phyloP scores from a whole-genome alignment of 108 stramenopile genomes.

The Parmales sp. region DNA sequence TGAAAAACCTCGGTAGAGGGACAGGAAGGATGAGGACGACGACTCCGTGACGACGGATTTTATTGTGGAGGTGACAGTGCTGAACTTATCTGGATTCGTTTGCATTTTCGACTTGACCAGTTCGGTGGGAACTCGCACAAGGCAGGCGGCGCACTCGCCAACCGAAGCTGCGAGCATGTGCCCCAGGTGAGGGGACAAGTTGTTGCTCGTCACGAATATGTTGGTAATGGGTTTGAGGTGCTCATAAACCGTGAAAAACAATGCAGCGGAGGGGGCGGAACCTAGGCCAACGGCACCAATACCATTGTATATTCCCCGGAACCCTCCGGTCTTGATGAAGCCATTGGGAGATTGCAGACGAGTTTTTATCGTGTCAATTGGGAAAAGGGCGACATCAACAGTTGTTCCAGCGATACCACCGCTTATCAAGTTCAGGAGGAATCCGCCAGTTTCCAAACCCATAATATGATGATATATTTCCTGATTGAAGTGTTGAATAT shows the following conservation, averaged over 20 bases:
- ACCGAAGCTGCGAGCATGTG: constrained; percentile 82
- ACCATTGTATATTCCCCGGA: constrained; percentile 73
- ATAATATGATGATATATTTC: too few relatives aligned
- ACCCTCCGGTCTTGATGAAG: constrained; percentile 74
- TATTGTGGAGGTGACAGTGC: constrained; percentile 36
- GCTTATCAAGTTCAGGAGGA: constrained; percentile 56
- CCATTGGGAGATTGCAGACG: constrained; percentile 79
- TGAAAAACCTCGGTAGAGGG: constrained; percentile 71
- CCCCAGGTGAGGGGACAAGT: constrained; percentile 38
- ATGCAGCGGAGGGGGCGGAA: constrained; percentile 77
- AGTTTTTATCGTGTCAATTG: constrained; percentile 89
- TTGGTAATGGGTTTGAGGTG: not conserved
- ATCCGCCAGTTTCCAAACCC: too few relatives aligned
- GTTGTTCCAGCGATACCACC: constrained; percentile 77
- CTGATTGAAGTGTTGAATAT: too few relatives aligned
- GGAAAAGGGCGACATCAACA: constrained; percentile 84
- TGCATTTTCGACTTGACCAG: constrained; percentile 97
- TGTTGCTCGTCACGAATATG: not conserved
- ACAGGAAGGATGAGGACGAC: constrained; percentile 11
- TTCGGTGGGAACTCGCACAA: constrained; percentile 95
- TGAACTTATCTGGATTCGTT: constrained; percentile 39
- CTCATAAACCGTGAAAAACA: constrained; percentile 95
- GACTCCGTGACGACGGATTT: constrained; percentile 44
- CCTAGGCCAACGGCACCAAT: constrained; percentile 73
- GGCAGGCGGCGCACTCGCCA: constrained; percentile 85